These are phyloP conservation scores for Tremella yokohamensis DNA, from an alignment of 768 basidiomycete genomes.

Conservation along the genomic window DNA sequence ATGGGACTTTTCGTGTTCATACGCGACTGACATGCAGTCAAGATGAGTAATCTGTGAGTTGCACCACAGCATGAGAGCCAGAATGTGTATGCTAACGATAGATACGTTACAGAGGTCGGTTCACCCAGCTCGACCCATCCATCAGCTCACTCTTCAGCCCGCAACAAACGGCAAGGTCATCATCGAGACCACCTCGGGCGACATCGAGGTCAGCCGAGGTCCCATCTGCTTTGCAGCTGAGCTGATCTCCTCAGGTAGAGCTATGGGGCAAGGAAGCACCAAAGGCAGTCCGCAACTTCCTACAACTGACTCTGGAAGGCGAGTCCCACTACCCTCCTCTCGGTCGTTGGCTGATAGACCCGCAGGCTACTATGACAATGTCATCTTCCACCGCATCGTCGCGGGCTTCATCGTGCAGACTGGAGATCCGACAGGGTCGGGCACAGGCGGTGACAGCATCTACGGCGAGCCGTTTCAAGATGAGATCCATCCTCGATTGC, in stretches of 20 bases:
- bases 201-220: conserved; percentile 55
- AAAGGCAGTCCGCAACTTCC: conserved; percentile 86
- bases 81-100: conserved; percentile 6
- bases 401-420: conserved; percentile 92
- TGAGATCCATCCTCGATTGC: conserved; percentile 86
- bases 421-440: conserved; percentile 87
- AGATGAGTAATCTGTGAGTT: conserved; percentile 46
- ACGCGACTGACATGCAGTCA: neutral
- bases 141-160: conserved; percentile 29
- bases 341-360: neutral
- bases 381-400: conserved; percentile 91
- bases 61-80: neutral
- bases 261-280: conserved; percentile 97
- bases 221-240: neutral
- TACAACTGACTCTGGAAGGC: conserved; percentile 87
- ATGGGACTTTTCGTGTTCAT: neutral
- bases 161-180: conserved; percentile 80
- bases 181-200: conserved; percentile 78
- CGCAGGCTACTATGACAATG: conserved; percentile 90
- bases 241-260: conserved; percentile 62
- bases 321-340: conserved; percentile 45
- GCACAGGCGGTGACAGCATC: conserved; percentile 88
- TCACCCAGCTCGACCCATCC: neutral
- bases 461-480: conserved; percentile 94
- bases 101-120: conserved; percentile 45